Evolutionary conservation across 2,329 filamentous ascomycete species (phyloP), one percentile per base, ranked within the genome.

Genomic region (Boeremia lycopersici): DNA sequence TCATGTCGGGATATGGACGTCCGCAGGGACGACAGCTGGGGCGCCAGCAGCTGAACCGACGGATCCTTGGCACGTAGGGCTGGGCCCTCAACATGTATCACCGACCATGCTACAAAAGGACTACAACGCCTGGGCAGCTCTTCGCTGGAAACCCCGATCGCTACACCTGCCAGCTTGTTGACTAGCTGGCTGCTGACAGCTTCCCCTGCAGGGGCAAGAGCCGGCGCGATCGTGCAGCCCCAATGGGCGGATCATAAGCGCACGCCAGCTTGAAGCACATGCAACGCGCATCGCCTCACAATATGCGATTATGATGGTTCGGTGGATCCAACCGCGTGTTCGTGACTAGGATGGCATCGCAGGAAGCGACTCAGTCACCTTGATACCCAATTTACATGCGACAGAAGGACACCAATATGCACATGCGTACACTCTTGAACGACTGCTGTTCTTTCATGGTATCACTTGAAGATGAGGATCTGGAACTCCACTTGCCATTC

Each of bases 141-240:
- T 29, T 17, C 19, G 11, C 31, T 19, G 17, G 38, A 47, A 41
- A 31, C 13, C 26, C 31, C 31, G 25, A 28, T 10, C 31, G 43
- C 43, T 36, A 36, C 7, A 19, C 30, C 23, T 48, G 9, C 44
- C 50, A n/a, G n/a, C 2, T 38, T 23, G 6, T n/a, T 39, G 33
- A 42, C 33, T 42, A 43, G 38, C 38, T 33, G 38, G 38, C 38
- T n/a, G 38, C 44, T 28, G n/a, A 48, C 8, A 38, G 38, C 17
- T 25, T 48, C 19, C n/a, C 29, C 19, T 11, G 42, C 29, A 19
- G 28, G 26, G 26, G 38, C 30, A 17, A 17, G 13, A 26, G 19
- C 33, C 29, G 30, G 44, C 11, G 38, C 19, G 31, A 17, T 31
- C 31, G 34, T 38, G 17, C 31, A 28, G 19, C 30, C 35, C 10